Evolutionary conservation across 2,329 filamentous ascomycete genomes (phyloP).

Genomic region (Trichoderma breve): DNA sequence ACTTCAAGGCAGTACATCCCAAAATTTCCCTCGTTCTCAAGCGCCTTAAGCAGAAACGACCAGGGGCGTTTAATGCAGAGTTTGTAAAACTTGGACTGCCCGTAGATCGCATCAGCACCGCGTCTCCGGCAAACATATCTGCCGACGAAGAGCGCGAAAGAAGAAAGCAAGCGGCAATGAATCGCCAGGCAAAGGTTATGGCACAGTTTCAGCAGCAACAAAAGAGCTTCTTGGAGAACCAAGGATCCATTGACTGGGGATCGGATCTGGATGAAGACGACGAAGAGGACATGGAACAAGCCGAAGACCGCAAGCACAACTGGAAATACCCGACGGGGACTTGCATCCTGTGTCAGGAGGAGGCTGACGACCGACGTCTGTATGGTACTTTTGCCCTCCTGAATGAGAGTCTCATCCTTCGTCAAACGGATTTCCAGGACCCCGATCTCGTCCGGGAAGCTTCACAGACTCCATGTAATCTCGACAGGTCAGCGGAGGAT

Average conservation of each 20-base stretch:
- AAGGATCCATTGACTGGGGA: slow-evolving; percentile 85
- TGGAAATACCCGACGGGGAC: slow-evolving; percentile 93
- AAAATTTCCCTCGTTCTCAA: slow-evolving; percentile 83
- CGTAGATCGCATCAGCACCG: slow-evolving; percentile 76
- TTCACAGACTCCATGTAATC: slow-evolving; percentile 70
- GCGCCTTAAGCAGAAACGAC: slow-evolving; percentile 79
- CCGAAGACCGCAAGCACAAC: slow-evolving; percentile 60
- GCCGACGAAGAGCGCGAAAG: slow-evolving; percentile 72
- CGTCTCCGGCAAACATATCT: slow-evolving; percentile 69
- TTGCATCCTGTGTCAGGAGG: slow-evolving; percentile 95
- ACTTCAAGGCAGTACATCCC: slow-evolving; percentile 77
- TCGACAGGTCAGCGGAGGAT: slow-evolving; percentile 80
- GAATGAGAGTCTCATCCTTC: slow-evolving; percentile 78
- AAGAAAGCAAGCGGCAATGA: slow-evolving; percentile 87
- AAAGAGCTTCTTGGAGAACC: slow-evolving; percentile 87
- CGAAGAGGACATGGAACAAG: slow-evolving; percentile 57
- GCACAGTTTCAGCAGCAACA: slow-evolving; percentile 98
- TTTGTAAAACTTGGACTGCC: slow-evolving; percentile 64
- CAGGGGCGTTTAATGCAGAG: slow-evolving; percentile 66
- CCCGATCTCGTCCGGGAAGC: slow-evolving; percentile 82
- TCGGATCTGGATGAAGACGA: slow-evolving; percentile 71
- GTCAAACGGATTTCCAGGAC: slow-evolving; percentile 82
- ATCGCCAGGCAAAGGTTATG: slow-evolving; percentile 91
- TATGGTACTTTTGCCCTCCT: slow-evolving; percentile 94
- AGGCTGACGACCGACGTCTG: slow-evolving; percentile 81